These are phyloP conservation scores for Pleurotus sapidus DNA, from an alignment of 768 basidiomycete species.

Conservation along the genomic window DNA sequence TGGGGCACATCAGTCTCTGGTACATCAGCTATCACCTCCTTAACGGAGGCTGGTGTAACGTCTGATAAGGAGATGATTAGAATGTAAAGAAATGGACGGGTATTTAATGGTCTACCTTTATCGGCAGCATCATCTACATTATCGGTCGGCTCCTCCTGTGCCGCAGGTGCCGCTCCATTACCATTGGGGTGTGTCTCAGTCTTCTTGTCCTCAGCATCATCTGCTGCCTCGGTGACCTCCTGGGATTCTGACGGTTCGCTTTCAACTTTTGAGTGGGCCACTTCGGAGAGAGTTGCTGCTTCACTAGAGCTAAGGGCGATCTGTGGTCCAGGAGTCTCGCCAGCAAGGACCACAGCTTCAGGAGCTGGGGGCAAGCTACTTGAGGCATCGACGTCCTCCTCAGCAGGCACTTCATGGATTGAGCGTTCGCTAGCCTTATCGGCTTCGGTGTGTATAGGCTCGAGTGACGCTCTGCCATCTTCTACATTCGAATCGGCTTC, in stretches of 20 bases:
- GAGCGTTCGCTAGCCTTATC: slow-evolving; percentile 1
- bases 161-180: not conserved
- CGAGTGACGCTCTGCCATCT: slow-evolving; percentile 10
- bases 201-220: not conserved
- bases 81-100: not conserved
- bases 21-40: not conserved
- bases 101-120: not conserved
- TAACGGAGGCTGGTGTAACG: not conserved
- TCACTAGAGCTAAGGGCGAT: slow-evolving; percentile 11
- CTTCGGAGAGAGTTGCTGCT: not conserved
- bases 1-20: not conserved
- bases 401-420: not conserved
- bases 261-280: not conserved
- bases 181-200: slow-evolving; percentile 6
- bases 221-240: not conserved
- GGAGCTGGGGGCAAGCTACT: slow-evolving; percentile 1
- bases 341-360: slow-evolving; percentile 15
- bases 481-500: slow-evolving; percentile 12
- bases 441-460: slow-evolving; percentile 12
- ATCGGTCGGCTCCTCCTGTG: not conserved
- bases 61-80: slow-evolving; percentile 1
- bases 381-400: not conserved
- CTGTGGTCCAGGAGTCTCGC: slow-evolving; percentile 17
- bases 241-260: not conserved
- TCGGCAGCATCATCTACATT: not conserved